A percentile compares a stretch with the other conserved stretches of the same genome.
These are phyloP conservation scores for Zymoseptoria crescenta DNA, from an alignment of 2,329 filamentous ascomycete species.

Conservation along the genomic window DNA sequence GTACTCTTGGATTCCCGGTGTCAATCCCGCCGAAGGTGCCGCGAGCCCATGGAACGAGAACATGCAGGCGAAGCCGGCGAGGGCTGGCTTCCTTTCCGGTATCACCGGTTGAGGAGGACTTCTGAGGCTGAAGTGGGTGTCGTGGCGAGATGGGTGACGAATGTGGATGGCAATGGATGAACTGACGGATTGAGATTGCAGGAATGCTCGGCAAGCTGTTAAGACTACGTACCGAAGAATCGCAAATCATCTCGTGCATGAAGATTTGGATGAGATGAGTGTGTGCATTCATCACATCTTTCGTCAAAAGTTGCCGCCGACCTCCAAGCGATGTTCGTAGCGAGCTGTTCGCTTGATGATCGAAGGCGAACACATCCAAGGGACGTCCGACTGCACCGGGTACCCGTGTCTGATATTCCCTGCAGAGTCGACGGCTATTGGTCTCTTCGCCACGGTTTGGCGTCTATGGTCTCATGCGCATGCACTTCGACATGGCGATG, in stretches of 20 bases:
- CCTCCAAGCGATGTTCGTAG: too few species aligned
- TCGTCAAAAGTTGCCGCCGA: too few species aligned
- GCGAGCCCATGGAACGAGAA: background rate
- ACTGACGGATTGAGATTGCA: too few species aligned
- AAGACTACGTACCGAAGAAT: too few species aligned
- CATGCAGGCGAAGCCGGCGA: background rate
- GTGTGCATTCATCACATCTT: too few species aligned
- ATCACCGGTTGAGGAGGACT: background rate
- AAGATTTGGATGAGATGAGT: too few species aligned
- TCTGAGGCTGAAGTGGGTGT: background rate
- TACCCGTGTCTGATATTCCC: too few species aligned
- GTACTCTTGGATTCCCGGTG: background rate
- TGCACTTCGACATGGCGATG: background rate
- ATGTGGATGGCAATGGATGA: background rate
- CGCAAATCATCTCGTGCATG: too few species aligned
- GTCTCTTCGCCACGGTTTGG: background rate
- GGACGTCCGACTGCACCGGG: too few species aligned
- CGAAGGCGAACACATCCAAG: too few species aligned
- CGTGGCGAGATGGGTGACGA: background rate
- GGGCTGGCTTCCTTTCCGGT: background rate
- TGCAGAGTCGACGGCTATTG: background rate
- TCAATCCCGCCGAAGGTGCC: background rate
- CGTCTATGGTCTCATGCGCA: background rate
- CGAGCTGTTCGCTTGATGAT: too few species aligned
- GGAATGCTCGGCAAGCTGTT: too few species aligned